Conservation (phyloP, 345 rosid genomes). For the Pistacia vera region DNA sequence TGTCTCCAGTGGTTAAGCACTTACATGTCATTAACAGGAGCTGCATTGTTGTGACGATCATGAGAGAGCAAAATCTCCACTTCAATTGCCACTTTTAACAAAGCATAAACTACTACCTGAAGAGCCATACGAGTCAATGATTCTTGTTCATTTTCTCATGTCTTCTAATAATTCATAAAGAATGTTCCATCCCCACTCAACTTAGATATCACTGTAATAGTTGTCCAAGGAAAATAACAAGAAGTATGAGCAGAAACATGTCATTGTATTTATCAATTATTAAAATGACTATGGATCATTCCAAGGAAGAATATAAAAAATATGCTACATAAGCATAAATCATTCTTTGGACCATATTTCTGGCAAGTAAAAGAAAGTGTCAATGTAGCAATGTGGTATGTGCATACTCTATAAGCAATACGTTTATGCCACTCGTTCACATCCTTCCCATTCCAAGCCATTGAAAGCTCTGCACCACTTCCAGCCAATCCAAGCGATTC, state of each 20-base stretch:
- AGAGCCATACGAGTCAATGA: slow-evolving; percentile 31
- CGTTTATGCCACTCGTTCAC: slow-evolving; percentile 66
- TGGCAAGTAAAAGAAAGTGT: not conserved
- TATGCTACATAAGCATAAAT: not conserved
- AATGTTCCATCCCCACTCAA: slow-evolving; percentile 20
- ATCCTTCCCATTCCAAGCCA: slow-evolving; percentile 78
- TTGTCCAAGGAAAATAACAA: slow-evolving; percentile 20
- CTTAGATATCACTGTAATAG: slow-evolving; percentile 17
- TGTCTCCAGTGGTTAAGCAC: slow-evolving; percentile 19
- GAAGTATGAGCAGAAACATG: slow-evolving; percentile 15
- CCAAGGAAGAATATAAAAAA: not conserved
- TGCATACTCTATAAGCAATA: slow-evolving; percentile 49
- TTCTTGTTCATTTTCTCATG: slow-evolving; percentile 26
- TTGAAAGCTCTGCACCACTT: slow-evolving; percentile 50
- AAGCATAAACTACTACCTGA: slow-evolving; percentile 68
- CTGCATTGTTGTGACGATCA: slow-evolving; percentile 50
- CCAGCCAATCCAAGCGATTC: slow-evolving; percentile 53
- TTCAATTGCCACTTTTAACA: slow-evolving; percentile 58
- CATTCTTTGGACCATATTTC: not conserved
- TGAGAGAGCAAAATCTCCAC: slow-evolving; percentile 66
- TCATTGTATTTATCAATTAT: not conserved
- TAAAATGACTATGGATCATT: slow-evolving; percentile 2
- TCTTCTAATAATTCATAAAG: slow-evolving; percentile 25
- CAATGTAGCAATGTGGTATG: not conserved
- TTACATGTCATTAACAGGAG: slow-evolving; percentile 56